phyloP scores from a whole-genome alignment of 148 eudicot genomes.

The Limonium bicolor region DNA sequence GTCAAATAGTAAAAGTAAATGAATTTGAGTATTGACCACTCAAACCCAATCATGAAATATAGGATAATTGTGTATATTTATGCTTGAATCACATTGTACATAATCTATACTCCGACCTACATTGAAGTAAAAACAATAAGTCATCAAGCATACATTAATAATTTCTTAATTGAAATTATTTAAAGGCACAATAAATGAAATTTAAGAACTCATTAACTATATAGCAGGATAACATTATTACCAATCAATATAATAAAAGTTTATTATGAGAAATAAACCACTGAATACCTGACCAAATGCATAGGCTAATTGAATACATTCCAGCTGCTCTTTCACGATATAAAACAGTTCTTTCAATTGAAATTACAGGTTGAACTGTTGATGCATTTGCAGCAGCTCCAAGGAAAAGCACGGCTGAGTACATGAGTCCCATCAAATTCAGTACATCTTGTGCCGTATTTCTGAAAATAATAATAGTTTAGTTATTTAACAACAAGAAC shows the following conservation, averaged over 20 bases:
- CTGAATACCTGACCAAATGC: conserved; percentile 52
- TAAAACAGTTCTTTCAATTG: conserved; percentile 44
- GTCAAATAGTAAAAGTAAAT: conserved; percentile 52
- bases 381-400: conserved; percentile 28
- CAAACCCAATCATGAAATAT: conserved; percentile 67
- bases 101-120: conserved; percentile 48
- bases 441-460: conserved; percentile 29
- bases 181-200: neutral
- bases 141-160: too few relatives aligned
- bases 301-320: conserved; percentile 62
- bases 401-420: conserved; percentile 34
- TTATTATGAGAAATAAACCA: too few relatives aligned
- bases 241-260: too few relatives aligned
- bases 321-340: conserved; percentile 72
- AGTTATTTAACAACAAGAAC: neutral
- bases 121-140: neutral
- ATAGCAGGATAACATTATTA: too few relatives aligned
- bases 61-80: conserved; percentile 26
- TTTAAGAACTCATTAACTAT: too few relatives aligned
- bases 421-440: conserved; percentile 51
- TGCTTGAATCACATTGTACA: conserved; percentile 33
- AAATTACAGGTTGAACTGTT: conserved; percentile 36
- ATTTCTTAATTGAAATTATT: too few relatives aligned
- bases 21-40: conserved; percentile 39
- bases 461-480: conserved; percentile 11